phyloP scores from a whole-genome alignment of 1,284 basidiomycete species.

The Ceratobasidium theobromae region DNA sequence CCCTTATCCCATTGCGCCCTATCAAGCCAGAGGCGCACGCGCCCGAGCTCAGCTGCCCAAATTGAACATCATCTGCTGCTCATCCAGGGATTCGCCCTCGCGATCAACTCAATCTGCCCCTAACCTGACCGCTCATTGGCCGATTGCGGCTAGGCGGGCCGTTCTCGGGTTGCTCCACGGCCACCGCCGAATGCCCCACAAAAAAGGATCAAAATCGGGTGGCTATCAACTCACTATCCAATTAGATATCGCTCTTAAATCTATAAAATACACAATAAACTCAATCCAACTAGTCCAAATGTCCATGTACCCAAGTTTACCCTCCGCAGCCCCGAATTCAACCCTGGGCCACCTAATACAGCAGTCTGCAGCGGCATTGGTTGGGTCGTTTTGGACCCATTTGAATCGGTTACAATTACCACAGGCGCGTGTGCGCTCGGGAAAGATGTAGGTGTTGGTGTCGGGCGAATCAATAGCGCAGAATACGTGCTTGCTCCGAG shows the following conservation, averaged over 20 bases:
- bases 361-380: conserved; percentile 19
- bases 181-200: not conserved
- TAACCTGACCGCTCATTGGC: not conserved
- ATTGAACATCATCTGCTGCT: not conserved
- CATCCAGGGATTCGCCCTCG: not conserved
- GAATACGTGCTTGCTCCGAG: conserved; percentile 24
- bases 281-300: not conserved
- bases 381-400: conserved; percentile 1
- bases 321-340: not conserved
- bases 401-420: conserved; percentile 6
- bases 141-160: not conserved
- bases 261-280: not conserved
- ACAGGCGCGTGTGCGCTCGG: conserved; percentile 15
- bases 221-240: not conserved
- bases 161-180: not conserved
- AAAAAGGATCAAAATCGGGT: not conserved
- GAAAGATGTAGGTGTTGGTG: no score
- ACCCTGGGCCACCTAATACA: conserved; percentile 6
- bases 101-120: not conserved
- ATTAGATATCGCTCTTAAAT: no score
- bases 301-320: not conserved
- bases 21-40: no score
- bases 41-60: no score
- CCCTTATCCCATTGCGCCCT: not conserved
- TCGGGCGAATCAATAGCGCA: conserved; percentile 7